Percentiles rank a stretch among this genome's conserved stretches.
Evolutionary conservation across 768 basidiomycete species (phyloP).

Genomic region (Naganishia onofrii): DNA sequence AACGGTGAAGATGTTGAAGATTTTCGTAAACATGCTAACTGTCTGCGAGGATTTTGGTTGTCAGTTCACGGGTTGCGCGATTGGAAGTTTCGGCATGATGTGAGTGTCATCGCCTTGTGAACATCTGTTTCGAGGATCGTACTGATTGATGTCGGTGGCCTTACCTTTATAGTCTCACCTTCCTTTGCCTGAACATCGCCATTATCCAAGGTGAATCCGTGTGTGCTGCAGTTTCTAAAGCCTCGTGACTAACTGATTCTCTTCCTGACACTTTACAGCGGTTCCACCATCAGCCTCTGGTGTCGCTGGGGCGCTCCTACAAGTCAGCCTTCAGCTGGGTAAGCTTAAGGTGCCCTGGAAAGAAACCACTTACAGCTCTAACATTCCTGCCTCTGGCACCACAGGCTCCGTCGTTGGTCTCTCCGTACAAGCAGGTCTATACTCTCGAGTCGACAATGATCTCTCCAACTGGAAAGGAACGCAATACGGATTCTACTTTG

Average conservation of each 20-base stretch:
- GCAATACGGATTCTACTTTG: constrained; percentile 42
- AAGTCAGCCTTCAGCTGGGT: constrained; percentile 36
- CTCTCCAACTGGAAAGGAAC: constrained; percentile 41
- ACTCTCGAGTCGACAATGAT: constrained; percentile 35
- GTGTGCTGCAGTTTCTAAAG: too few relatives aligned
- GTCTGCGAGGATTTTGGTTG: too few relatives aligned
- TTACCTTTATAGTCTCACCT: constrained; percentile 1
- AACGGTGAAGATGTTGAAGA: too few relatives aligned
- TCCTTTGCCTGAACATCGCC: constrained; percentile 32
- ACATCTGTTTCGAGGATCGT: too few relatives aligned
- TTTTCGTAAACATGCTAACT: too few relatives aligned
- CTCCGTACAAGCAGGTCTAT: constrained; percentile 46
- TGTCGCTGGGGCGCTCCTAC: constrained; percentile 42
- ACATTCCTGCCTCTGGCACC: constrained; percentile 6
- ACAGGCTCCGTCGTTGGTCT: constrained; percentile 45
- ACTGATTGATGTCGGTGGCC: background rate
- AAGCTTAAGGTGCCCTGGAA: too few relatives aligned
- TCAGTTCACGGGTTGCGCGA: constrained; percentile 41
- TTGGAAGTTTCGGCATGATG: constrained; percentile 33
- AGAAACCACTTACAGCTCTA: background rate
- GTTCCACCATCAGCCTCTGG: constrained; percentile 47
- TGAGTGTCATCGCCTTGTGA: background rate
- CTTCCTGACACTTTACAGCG: too few relatives aligned
- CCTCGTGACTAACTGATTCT: too few relatives aligned
- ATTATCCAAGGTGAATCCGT: constrained; percentile 35